phyloP scores from a whole-genome alignment of 305 asterid species.

The Fraxinus platypoda region DNA sequence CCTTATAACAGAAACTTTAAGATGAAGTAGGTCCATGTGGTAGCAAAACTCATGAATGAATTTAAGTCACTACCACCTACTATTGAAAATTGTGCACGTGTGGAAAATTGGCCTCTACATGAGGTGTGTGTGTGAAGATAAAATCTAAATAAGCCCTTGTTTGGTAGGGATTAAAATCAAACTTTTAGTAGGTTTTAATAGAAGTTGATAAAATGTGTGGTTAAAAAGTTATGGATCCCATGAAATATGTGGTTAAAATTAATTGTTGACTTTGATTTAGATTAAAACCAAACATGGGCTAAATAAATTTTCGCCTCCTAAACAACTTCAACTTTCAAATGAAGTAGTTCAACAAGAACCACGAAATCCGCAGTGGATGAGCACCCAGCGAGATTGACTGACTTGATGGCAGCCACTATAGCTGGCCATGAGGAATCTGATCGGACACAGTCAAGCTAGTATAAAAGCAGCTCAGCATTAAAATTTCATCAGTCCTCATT shows the following conservation, averaged over 20 bases:
- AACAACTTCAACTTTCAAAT: neutral
- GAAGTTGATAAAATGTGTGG: no score
- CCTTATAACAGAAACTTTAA: neutral
- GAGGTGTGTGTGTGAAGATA: neutral
- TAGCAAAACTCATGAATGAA: neutral
- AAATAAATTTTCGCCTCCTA: neutral
- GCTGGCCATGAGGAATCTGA: neutral
- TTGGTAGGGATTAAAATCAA: no score
- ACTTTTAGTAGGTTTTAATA: no score
- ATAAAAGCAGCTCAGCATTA: neutral
- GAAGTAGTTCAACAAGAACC: neutral
- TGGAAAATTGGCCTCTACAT: neutral
- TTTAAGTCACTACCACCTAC: neutral
- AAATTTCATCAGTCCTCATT: neutral
- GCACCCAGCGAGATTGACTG: neutral
- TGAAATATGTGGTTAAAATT: no score
- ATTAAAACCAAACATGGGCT: neutral
- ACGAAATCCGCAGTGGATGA: neutral
- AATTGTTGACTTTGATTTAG: no score
- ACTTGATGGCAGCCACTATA: neutral
- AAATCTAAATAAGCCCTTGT: neutral
- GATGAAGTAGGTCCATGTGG: neutral
- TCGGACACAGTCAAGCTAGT: neutral
- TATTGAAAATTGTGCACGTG: neutral
- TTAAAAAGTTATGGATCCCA: no score